These are phyloP conservation scores for Saccharomyces hybrid DNA, from an alignment of 1,139 yeast species.

Conservation along the genomic window DNA sequence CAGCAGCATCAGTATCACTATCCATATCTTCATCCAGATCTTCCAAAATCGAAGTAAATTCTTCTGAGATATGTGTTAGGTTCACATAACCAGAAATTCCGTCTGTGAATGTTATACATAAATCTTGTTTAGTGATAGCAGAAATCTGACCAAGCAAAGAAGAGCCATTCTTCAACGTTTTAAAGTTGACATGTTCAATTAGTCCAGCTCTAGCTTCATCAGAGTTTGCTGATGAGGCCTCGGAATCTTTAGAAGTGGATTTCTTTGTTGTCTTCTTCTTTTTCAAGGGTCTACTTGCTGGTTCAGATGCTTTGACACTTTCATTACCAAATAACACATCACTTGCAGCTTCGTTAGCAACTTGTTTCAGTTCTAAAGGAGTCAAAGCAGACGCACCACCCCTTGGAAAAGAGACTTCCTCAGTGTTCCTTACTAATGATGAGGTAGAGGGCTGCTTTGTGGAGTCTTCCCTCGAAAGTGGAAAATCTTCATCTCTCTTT, in stretches of 20 bases:
- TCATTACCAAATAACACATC: constrained; percentile 66
- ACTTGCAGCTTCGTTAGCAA: constrained; percentile 82
- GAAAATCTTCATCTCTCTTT: constrained; percentile 35
- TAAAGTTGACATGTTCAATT: constrained; percentile 56
- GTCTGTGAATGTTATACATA: constrained; percentile 73
- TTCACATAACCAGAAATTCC: constrained; percentile 75
- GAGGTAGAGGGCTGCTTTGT: constrained; percentile 33
- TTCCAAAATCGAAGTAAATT: constrained; percentile 51
- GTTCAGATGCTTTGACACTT: constrained; percentile 26
- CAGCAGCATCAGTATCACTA: constrained; percentile 19
- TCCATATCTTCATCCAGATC: constrained; percentile 42
- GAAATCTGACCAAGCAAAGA: constrained; percentile 68
- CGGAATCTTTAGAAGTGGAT: constrained; percentile 3
- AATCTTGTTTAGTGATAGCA: constrained; percentile 52
- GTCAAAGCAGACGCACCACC: constrained; percentile 85
- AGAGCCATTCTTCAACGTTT: constrained; percentile 61
- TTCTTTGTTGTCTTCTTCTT: constrained; percentile 19
- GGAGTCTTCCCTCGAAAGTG: constrained; percentile 33
- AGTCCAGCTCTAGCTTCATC: constrained; percentile 24
- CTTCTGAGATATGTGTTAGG: constrained; percentile 64
- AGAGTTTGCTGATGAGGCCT: constrained; percentile 25
- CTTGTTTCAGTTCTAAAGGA: constrained; percentile 86
- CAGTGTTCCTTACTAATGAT: constrained; percentile 27
- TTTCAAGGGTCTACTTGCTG: constrained; percentile 37
- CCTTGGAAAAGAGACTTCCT: constrained; percentile 83